Evolutionary conservation across 2,329 filamentous ascomycete genomes (phyloP).

Genomic region (Scleromitrula shiraiana): DNA sequence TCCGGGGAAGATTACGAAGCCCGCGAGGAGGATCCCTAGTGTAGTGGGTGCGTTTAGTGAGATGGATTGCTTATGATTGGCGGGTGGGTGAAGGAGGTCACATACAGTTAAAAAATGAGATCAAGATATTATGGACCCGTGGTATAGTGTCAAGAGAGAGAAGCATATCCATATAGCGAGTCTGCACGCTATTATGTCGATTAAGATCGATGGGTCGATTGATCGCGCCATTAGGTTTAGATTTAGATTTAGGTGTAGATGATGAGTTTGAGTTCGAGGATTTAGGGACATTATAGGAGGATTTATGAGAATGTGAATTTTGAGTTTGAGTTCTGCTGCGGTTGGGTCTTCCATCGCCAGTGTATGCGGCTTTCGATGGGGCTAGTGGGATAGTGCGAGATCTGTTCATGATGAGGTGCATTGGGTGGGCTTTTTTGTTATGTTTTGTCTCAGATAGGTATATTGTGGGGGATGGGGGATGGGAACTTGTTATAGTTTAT

Average conservation of each 20-base stretch:
- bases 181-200: slow-evolving; percentile 22
- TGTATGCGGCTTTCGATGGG: slow-evolving; percentile 9
- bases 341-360: slow-evolving; percentile 9
- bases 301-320: neutral
- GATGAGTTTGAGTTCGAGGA: neutral
- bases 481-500: too few species aligned
- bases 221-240: neutral
- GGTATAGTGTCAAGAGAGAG: slow-evolving; percentile 26
- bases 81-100: neutral
- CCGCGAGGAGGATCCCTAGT: slow-evolving; percentile 23
- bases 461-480: too few species aligned
- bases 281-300: neutral
- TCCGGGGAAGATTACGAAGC: slow-evolving; percentile 26
- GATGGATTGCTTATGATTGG: neutral
- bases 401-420: too few species aligned
- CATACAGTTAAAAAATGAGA: slow-evolving; percentile 24
- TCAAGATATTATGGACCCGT: slow-evolving; percentile 24
- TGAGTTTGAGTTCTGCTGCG: neutral
- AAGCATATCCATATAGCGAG: slow-evolving; percentile 26
- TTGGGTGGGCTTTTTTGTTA: too few species aligned
- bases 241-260: too few species aligned
- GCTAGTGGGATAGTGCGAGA: slow-evolving; percentile 14
- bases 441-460: too few species aligned
- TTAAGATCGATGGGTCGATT: neutral
- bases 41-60: neutral